A percentile compares a stretch with the other conserved stretches of the same genome.
phyloP scores from a whole-genome alignment of 1,284 basidiomycete species.

The Boletus subluridellus region DNA sequence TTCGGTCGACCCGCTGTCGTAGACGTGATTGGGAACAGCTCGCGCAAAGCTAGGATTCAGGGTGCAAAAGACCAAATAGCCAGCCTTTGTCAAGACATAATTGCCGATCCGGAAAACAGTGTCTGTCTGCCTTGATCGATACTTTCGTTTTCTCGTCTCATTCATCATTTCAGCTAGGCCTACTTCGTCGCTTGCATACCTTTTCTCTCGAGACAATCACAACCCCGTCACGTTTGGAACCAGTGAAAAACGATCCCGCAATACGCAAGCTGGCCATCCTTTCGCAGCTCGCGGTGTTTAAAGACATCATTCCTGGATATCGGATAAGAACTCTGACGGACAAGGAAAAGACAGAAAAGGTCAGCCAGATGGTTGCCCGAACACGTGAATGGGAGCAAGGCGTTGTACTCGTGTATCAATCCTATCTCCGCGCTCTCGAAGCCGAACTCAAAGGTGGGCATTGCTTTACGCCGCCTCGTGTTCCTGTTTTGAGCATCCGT shows the following conservation, averaged over 20 bases:
- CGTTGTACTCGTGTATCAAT: constrained; percentile 87
- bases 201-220: constrained; percentile 75
- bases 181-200: constrained; percentile 81
- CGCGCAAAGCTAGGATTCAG: constrained; percentile 67
- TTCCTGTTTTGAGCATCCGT: constrained; percentile 21
- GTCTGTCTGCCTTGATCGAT: constrained; percentile 42
- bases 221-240: constrained; percentile 61
- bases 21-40: constrained; percentile 68
- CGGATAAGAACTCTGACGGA: constrained; percentile 87
- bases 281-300: constrained; percentile 92
- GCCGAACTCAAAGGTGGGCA: constrained; percentile 77
- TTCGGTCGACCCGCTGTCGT: constrained; percentile 80
- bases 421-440: constrained; percentile 84
- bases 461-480: constrained; percentile 23
- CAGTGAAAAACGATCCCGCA: constrained; percentile 72
- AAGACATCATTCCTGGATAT: constrained; percentile 92
- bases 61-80: constrained; percentile 90
- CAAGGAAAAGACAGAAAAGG: constrained; percentile 88
- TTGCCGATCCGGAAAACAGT: constrained; percentile 81
- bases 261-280: constrained; percentile 88
- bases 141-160: constrained; percentile 18
- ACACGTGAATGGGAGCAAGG: constrained; percentile 97
- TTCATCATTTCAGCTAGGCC: constrained; percentile 59
- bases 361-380: constrained; percentile 87
- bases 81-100: constrained; percentile 82